Conservation (phyloP, 179 eudicot genomes). For the Sideroxylon spinosum region DNA sequence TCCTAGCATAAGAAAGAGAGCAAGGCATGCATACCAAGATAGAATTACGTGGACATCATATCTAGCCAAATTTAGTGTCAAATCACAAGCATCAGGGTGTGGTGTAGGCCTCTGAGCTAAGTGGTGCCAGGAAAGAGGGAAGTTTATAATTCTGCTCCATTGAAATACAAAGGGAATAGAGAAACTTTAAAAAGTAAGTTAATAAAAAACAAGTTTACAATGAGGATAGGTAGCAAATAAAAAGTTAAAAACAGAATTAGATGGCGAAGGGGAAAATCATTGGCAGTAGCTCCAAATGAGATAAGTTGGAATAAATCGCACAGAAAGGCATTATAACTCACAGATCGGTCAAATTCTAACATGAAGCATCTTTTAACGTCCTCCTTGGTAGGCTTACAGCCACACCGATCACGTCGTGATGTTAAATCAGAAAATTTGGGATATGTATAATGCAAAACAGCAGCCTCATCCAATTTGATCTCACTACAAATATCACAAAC, state of each 20-base stretch:
- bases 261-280: background rate
- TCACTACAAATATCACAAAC: conserved; percentile 39
- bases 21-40: no score
- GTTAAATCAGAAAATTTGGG: conserved; percentile 82
- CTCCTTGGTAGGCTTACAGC: conserved; percentile 83
- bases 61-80: background rate
- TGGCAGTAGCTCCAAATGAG: background rate
- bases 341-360: conserved; percentile 80
- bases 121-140: no score
- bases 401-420: conserved; percentile 86
- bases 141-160: no score
- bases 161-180: background rate
- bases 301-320: background rate
- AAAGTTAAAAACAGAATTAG: background rate
- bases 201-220: no score
- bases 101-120: no score
- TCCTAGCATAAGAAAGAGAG: no score
- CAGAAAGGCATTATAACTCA: conserved; percentile 27
- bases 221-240: background rate
- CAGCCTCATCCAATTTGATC: conserved; percentile 74
- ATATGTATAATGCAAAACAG: conserved; percentile 80
- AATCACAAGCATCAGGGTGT: no score
- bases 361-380: conserved; percentile 83
- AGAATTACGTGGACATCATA: no score
- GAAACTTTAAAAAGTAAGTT: no score